Conservation (phyloP, 2,329 filamentous ascomycete genomes). For the Dryadomyces quercivorus region DNA sequence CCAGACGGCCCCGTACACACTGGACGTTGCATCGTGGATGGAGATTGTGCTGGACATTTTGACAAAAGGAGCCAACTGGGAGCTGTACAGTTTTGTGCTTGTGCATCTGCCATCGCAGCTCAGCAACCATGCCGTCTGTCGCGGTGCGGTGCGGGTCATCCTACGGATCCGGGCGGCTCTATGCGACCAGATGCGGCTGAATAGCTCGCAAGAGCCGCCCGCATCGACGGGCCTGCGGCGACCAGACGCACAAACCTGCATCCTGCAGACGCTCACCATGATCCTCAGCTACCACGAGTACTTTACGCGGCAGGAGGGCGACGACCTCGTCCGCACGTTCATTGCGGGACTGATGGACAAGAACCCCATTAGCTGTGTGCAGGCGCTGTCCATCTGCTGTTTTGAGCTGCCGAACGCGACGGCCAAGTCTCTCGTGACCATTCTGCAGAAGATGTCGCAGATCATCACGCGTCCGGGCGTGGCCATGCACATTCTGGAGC, state of each 20-base stretch:
- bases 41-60: conserved; percentile 64
- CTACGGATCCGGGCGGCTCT: conserved; percentile 62
- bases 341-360: conserved; percentile 77
- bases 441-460: conserved; percentile 86
- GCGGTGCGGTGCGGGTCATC: conserved; percentile 59
- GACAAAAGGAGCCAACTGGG: conserved; percentile 69
- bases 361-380: conserved; percentile 85
- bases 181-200: conserved; percentile 71
- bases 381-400: conserved; percentile 87
- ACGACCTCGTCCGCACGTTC: conserved; percentile 80
- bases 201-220: conserved; percentile 72
- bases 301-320: conserved; percentile 74
- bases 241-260: conserved; percentile 76
- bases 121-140: conserved; percentile 79
- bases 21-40: conserved; percentile 61
- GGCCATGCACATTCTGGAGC: conserved; percentile 90
- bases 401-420: conserved; percentile 85
- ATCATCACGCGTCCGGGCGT: conserved; percentile 91
- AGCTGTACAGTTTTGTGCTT: conserved; percentile 81
- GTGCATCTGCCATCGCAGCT: conserved; percentile 80
- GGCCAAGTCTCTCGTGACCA: conserved; percentile 71
- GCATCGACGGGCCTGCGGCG: conserved; percentile 67
- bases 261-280: conserved; percentile 79
- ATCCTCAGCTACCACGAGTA: conserved; percentile 82
- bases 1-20: conserved; percentile 14